Evolutionary conservation across 331 rosid species (phyloP).

Genomic region (Acacia concinna): DNA sequence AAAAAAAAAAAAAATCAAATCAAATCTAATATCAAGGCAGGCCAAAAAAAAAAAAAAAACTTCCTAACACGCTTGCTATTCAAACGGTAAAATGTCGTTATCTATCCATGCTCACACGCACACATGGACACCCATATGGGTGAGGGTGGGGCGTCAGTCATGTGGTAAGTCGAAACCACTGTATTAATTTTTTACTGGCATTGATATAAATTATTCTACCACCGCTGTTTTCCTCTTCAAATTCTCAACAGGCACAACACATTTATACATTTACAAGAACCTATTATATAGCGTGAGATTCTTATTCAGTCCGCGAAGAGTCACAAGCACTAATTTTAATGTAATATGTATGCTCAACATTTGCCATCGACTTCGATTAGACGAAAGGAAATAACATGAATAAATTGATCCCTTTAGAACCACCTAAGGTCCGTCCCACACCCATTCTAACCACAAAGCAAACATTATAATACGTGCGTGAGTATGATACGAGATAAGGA

Average conservation of each 20-base stretch:
- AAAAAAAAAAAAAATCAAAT: too few relatives aligned
- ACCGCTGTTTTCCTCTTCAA: not conserved
- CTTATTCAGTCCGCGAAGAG: not conserved
- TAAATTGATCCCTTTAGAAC: not conserved
- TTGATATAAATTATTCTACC: not conserved
- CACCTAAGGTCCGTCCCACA: not conserved
- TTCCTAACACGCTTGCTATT: too few relatives aligned
- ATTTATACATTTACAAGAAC: not conserved
- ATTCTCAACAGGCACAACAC: not conserved
- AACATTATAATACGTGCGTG: not conserved
- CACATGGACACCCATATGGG: too few relatives aligned
- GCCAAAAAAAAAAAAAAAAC: too few relatives aligned
- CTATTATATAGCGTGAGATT: not conserved
- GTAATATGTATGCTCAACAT: not conserved
- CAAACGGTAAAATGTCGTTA: too few relatives aligned
- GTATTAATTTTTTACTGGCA: too few relatives aligned
- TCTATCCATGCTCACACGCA: too few relatives aligned
- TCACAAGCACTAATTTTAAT: too few relatives aligned
- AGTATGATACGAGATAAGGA: not conserved
- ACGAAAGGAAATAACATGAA: not conserved
- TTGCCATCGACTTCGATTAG: not conserved
- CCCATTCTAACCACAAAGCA: not conserved
- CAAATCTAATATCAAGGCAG: too few relatives aligned
- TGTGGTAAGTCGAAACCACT: too few relatives aligned
- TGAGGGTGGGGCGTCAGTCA: too few relatives aligned